Evolutionary conservation across 75 land plant species (phyloP).

Genomic region (Cryptomeria japonica): DNA sequence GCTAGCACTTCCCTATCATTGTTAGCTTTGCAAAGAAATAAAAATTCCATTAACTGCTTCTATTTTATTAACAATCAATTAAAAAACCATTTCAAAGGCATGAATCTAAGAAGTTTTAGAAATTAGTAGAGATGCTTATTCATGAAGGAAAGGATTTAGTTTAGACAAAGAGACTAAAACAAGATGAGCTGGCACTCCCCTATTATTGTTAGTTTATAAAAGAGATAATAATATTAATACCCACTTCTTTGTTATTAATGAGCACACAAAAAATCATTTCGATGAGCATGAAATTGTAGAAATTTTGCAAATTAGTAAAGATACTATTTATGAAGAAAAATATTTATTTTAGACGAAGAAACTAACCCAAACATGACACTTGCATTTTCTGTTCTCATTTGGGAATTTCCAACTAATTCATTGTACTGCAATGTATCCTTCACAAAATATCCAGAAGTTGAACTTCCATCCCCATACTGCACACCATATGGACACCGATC

Average conservation of each 20-base stretch:
- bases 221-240: neutral
- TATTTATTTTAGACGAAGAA: neutral
- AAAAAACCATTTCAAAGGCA: neutral
- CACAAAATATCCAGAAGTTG: conserved; percentile 63
- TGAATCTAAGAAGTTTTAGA: neutral
- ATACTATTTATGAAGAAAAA: neutral
- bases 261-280: neutral
- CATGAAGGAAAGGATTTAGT: neutral
- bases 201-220: neutral
- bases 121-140: neutral
- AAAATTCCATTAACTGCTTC: no score
- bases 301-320: neutral
- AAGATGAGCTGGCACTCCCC: conserved; percentile 4
- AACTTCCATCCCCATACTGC: conserved; percentile 77
- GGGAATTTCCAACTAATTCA: conserved; percentile 33
- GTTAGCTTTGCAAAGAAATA: neutral
- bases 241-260: neutral
- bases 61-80: no score
- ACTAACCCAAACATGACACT: conserved; percentile 64
- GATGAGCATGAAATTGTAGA: neutral
- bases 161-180: conserved; percentile 38
- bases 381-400: conserved; percentile 30
- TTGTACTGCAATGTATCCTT: conserved; percentile 47
- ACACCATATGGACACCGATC: conserved; percentile 47
- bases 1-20: neutral